Evolutionary conservation across 1,284 basidiomycete genomes (phyloP).

Genomic region (Serendipita sp.): DNA sequence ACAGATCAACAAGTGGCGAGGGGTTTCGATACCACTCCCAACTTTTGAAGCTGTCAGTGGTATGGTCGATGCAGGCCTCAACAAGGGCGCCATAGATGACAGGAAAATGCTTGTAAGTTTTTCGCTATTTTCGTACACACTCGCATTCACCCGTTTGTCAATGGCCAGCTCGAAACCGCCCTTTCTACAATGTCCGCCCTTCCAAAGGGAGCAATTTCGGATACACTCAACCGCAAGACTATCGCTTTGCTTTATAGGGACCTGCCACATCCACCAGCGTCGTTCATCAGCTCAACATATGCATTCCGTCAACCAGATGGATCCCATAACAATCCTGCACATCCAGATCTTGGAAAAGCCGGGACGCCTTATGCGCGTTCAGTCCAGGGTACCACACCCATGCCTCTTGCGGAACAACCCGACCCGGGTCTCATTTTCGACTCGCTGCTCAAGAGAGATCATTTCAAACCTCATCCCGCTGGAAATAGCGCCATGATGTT

Average conservation of each 20-base stretch:
- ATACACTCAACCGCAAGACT: slow-evolving; percentile 16
- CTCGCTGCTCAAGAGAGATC: slow-evolving; percentile 48
- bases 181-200: slow-evolving; percentile 48
- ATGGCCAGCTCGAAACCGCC: slow-evolving; percentile 49
- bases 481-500: slow-evolving; percentile 71
- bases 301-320: slow-evolving; percentile 61
- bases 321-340: slow-evolving; percentile 54
- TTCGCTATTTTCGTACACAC: background rate
- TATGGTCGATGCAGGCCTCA: slow-evolving; percentile 7
- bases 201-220: slow-evolving; percentile 32
- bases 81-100: slow-evolving; percentile 36
- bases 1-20: slow-evolving; percentile 1
- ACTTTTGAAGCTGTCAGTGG: background rate
- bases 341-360: slow-evolving; percentile 60
- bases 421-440: slow-evolving; percentile 70
- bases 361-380: slow-evolving; percentile 62
- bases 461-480: slow-evolving; percentile 65
- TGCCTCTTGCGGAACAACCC: slow-evolving; percentile 52
- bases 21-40: background rate
- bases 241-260: slow-evolving; percentile 53
- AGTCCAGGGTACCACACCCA: slow-evolving; percentile 53
- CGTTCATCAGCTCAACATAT: slow-evolving; percentile 45
- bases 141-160: background rate
- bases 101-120: slow-evolving; percentile 35
- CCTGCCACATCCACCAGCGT: slow-evolving; percentile 56